Conservation (phyloP, 2,329 filamentous ascomycete species). For the Nannizziopsis arthrosporioides region DNA sequence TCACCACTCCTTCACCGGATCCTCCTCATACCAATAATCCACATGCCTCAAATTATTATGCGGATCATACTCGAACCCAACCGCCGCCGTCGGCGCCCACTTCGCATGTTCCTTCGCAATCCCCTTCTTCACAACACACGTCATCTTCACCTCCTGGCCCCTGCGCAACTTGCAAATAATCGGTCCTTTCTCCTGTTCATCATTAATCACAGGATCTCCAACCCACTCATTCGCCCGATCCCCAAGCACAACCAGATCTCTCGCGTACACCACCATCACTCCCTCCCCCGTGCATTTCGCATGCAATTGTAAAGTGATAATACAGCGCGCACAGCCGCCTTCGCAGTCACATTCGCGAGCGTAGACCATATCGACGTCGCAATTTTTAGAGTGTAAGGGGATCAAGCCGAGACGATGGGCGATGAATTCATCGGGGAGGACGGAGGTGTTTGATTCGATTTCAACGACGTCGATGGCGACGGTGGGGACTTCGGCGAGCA, state of each 20-base stretch:
- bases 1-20: constrained; percentile 72
- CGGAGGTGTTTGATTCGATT: constrained; percentile 90
- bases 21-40: constrained; percentile 88
- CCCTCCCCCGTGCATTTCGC: constrained; percentile 76
- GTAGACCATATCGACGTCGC: constrained; percentile 69
- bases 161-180: constrained; percentile 83
- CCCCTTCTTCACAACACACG: constrained; percentile 92
- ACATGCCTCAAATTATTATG: constrained; percentile 90
- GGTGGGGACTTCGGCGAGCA: constrained; percentile 87
- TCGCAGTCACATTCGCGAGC: constrained; percentile 95
- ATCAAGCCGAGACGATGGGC: constrained; percentile 82
- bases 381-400: constrained; percentile 80
- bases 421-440: constrained; percentile 95
- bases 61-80: constrained; percentile 96
- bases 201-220: constrained; percentile 70
- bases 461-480: constrained; percentile 90
- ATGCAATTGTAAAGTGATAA: constrained; percentile 70
- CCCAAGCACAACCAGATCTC: constrained; percentile 65
- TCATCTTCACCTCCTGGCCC: constrained; percentile 80
- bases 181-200: constrained; percentile 67
- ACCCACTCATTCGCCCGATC: constrained; percentile 61
- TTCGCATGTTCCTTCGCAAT: constrained; percentile 98
- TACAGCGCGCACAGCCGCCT: constrained; percentile 84
- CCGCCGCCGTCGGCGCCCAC: constrained; percentile 84
- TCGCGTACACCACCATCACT: constrained; percentile 86